A percentile compares a stretch with the other conserved stretches of the same genome.
These are phyloP conservation scores for Pisolithus microcarpus DNA, from an alignment of 768 basidiomycete species.

Conservation along the genomic window DNA sequence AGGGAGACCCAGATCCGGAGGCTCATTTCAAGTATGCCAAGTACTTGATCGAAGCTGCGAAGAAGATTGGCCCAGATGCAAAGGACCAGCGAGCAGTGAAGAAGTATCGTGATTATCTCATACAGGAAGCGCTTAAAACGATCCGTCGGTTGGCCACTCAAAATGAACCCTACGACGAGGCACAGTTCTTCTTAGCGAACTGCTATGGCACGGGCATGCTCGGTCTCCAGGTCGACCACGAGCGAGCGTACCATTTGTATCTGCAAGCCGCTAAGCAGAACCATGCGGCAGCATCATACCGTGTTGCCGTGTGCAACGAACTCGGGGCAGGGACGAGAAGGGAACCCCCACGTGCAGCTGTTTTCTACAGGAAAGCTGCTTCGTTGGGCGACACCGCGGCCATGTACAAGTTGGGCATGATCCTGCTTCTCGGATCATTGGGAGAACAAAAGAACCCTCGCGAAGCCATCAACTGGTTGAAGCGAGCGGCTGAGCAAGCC, in stretches of 20 bases:
- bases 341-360: slow-evolving; percentile 82
- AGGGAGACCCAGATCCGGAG: slow-evolving; percentile 96
- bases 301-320: slow-evolving; percentile 98
- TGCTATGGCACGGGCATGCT: slow-evolving; percentile 94
- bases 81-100: slow-evolving; percentile 78
- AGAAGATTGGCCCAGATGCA: slow-evolving; percentile 69
- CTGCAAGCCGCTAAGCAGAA: slow-evolving; percentile 97
- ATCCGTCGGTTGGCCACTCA: slow-evolving; percentile 89
- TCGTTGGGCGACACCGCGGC: slow-evolving; percentile 94
- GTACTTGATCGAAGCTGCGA: slow-evolving; percentile 97
- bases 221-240: slow-evolving; percentile 95
- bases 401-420: slow-evolving; percentile 99
- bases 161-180: slow-evolving; percentile 87
- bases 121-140: slow-evolving; percentile 86
- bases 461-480: slow-evolving; percentile 92
- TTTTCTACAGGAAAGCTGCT: slow-evolving; percentile 95
- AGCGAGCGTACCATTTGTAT: slow-evolving; percentile 95
- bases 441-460: slow-evolving; percentile 80
- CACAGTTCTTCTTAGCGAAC: slow-evolving; percentile 97
- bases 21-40: slow-evolving; percentile 98
- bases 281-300: slow-evolving; percentile 89
- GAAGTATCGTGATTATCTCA: slow-evolving; percentile 83
- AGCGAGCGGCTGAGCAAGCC: slow-evolving; percentile 91
- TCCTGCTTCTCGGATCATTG: slow-evolving; percentile 77
- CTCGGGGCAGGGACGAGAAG: slow-evolving; percentile 92